These are phyloP conservation scores for Naegleria lovaniensis DNA, from an alignment of 208 protist species.

Conservation along the genomic window DNA sequence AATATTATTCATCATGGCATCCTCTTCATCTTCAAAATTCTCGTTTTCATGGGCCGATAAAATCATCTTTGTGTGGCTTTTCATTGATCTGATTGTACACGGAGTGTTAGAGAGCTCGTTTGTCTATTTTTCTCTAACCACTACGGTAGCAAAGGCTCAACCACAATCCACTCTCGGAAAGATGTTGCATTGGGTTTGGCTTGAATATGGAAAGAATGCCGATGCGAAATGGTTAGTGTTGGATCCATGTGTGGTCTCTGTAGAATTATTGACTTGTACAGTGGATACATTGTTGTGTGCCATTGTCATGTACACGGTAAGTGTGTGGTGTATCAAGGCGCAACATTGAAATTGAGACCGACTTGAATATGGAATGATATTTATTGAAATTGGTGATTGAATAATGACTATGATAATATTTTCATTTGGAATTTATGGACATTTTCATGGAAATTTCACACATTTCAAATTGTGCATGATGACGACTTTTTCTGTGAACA, in stretches of 20 bases:
- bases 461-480: no score
- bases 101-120: neutral
- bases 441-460: no score
- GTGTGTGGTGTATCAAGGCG: no score
- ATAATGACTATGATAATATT: no score
- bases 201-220: neutral
- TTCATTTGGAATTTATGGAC: no score
- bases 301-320: neutral
- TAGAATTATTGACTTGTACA: constrained; percentile 2
- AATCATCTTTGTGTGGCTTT: neutral
- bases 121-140: neutral
- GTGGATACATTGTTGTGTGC: neutral
- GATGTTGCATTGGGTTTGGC: neutral
- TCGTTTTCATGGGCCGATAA: neutral
- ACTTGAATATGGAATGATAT: no score
- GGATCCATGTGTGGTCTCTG: neutral
- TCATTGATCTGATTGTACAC: neutral
- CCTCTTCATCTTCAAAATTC: no score
- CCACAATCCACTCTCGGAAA: neutral
- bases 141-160: neutral
- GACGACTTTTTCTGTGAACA: no score
- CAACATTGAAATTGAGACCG: no score
- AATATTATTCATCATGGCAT: no score
- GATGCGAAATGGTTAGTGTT: neutral
- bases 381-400: no score